These are phyloP conservation scores for Starmerella floricola DNA, from an alignment of 805 yeast genomes.

Conservation along the genomic window DNA sequence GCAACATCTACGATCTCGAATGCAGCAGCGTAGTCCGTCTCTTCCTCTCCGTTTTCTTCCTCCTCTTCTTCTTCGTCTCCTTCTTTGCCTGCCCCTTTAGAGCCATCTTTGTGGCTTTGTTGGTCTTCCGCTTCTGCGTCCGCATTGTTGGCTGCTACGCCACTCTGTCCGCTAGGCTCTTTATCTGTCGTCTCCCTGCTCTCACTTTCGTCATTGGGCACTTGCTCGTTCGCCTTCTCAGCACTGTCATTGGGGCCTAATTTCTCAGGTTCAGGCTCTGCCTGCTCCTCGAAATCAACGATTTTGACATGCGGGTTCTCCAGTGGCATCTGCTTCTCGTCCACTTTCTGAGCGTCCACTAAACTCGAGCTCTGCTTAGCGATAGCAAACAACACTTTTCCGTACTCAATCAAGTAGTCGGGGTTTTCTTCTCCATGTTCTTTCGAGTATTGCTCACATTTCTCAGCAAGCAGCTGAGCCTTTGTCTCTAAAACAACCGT, in stretches of 20 bases:
- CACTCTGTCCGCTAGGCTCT: too few species aligned
- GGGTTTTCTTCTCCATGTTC: conserved; percentile 55
- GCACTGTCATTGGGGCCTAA: neutral
- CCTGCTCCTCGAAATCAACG: conserved; percentile 16
- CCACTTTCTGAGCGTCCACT: conserved; percentile 42
- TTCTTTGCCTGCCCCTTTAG: conserved; percentile 14
- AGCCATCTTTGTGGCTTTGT: conserved; percentile 21
- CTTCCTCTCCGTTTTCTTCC: conserved; percentile 31
- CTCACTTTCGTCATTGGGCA: too few species aligned
- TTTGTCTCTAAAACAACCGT: conserved; percentile 8
- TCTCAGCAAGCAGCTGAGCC: conserved; percentile 10
- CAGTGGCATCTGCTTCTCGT: conserved; percentile 19
- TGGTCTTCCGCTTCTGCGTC: conserved; percentile 29
- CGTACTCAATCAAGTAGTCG: conserved; percentile 61
- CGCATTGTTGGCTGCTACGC: conserved; percentile 29
- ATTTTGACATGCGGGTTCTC: conserved; percentile 19
- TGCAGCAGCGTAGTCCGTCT: conserved; percentile 71
- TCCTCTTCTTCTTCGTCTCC: conserved; percentile 14
- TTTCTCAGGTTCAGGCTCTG: conserved; percentile 27
- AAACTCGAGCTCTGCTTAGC: conserved; percentile 68
- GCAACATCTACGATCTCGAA: conserved; percentile 60
- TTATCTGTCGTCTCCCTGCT: too few species aligned
- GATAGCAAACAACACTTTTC: conserved; percentile 63
- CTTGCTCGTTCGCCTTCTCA: neutral
- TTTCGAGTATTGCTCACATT: conserved; percentile 42